Evolutionary conservation across 768 basidiomycete species (phyloP).

Genomic region (Grammothele lineata): DNA sequence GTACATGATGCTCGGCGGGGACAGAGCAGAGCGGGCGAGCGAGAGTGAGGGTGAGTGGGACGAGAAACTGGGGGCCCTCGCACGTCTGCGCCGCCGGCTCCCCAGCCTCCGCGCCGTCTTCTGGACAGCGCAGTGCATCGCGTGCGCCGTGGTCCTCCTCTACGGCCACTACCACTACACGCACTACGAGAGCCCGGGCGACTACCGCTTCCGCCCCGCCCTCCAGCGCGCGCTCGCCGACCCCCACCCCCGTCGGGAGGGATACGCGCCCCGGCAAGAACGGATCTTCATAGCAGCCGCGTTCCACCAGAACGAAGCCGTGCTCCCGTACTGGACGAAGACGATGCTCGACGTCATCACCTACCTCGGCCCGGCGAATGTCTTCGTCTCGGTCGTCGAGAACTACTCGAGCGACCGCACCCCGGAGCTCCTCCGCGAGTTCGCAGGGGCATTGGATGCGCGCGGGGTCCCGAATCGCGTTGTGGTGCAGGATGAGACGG

Average conservation of each 20-base stretch:
- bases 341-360: slow-evolving; percentile 31
- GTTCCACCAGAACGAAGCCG: slow-evolving; percentile 36
- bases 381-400: slow-evolving; percentile 39
- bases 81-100: too few species aligned
- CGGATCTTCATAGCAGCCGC: slow-evolving; percentile 40
- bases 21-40: too few species aligned
- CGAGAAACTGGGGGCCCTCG: too few species aligned
- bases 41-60: too few species aligned
- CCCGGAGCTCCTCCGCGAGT: slow-evolving; percentile 25
- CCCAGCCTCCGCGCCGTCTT: too few species aligned
- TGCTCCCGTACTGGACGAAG: slow-evolving; percentile 37
- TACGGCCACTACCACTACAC: slow-evolving; percentile 4
- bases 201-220: slow-evolving; percentile 21
- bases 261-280: slow-evolving; percentile 17
- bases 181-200: slow-evolving; percentile 24
- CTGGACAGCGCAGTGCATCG: too few species aligned
- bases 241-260: slow-evolving; percentile 12
- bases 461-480: slow-evolving; percentile 28
- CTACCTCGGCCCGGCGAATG: slow-evolving; percentile 37
- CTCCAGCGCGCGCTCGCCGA: slow-evolving; percentile 19
- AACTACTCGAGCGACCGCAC: slow-evolving; percentile 32
- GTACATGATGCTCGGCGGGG: too few species aligned
- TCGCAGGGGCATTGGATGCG: slow-evolving; percentile 21
- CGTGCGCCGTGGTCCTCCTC: slow-evolving; percentile 9
- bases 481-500: slow-evolving; percentile 23